Evolutionary conservation across 2,329 filamentous ascomycete genomes (phyloP), one percentile per base, ranked within the genome.

Genomic region (Ascochyta viciae-villosae): DNA sequence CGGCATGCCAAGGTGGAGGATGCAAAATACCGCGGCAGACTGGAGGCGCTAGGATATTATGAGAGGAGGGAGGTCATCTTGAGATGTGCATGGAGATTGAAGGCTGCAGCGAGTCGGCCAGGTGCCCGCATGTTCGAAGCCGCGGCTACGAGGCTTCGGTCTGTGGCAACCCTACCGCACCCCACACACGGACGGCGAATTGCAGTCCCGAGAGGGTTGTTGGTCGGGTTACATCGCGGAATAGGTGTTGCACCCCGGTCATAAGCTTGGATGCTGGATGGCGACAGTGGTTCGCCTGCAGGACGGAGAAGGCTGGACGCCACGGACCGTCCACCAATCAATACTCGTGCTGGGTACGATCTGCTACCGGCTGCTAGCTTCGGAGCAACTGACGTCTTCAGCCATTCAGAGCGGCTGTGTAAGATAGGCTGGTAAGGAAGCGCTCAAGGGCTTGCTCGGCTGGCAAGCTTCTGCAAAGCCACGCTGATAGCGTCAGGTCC

Each of bases 201-300:
- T 68, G 63, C 60, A 61, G 57, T 61, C 62, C 57, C 58, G 50
- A 59, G 61, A 60, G 61, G 61, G 61, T 60, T 64, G 63, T 62
- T 56, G 53, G 66, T 70, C 66, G 66, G 65, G 72, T 75, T 74
- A 75, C 73, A 74, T 74, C 72, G 71, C 63, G 63, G 57, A 63
- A 64, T 49, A 52, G 53, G 54, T 50, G 58, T 57, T 45, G 63
- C 58, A 65, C 63, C 63, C 66, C 53, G 61, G 66, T 34, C 49
- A 57, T 54, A 60, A 57, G 61, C 66, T 63, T 61, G 64, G 58
- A 60, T 50, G 58, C 52, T 57, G 62, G 63, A 65, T 66, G 66
- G 66, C 63, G 65, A 66, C 61, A 62, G 66, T 57, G 59, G 63
- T 53, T 57, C 50, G 56, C 58, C 58, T 73, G 70, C 69, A 72